Evolutionary conservation across 805 yeast genomes (phyloP).

Genomic region (Novakomyces olei): DNA sequence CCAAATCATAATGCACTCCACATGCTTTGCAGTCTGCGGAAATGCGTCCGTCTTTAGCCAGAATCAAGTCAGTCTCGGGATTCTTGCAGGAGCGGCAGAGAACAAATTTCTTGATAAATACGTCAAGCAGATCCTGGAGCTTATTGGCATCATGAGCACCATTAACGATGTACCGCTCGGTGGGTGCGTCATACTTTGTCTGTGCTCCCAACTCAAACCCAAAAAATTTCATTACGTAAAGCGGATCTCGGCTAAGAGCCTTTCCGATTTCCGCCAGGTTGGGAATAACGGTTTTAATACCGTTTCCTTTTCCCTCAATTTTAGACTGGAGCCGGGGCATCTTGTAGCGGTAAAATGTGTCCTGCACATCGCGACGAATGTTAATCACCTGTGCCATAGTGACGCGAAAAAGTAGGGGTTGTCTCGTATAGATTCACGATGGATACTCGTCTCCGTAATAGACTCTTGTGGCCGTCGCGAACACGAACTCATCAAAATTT

Average conservation of each 20-base stretch:
- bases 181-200: constrained; percentile 55
- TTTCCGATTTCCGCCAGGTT: constrained; percentile 85
- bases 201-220: constrained; percentile 97
- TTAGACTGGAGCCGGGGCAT: constrained; percentile 96
- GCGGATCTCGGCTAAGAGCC: constrained; percentile 79
- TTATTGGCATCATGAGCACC: constrained; percentile 83
- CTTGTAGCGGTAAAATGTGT: constrained; percentile 97
- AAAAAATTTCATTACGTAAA: constrained; percentile 79
- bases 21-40: constrained; percentile 95
- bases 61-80: constrained; percentile 88
- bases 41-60: constrained; percentile 41
- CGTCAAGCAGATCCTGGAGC: constrained; percentile 84
- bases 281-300: constrained; percentile 86
- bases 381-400: constrained; percentile 14
- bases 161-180: constrained; percentile 76
- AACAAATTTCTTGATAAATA: constrained; percentile 79
- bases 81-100: constrained; percentile 87
- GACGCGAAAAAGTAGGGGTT: no score
- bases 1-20: constrained; percentile 70
- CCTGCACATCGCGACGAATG: constrained; percentile 90
- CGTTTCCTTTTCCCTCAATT: constrained; percentile 97
- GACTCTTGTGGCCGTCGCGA: no score
- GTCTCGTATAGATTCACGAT: no score
- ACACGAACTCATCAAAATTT: no score
- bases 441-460: no score